A percentile compares a stretch with the other conserved stretches of the same genome.
These are phyloP conservation scores for Cyberlindnera maritima DNA, from an alignment of 805 yeast species.

Conservation along the genomic window DNA sequence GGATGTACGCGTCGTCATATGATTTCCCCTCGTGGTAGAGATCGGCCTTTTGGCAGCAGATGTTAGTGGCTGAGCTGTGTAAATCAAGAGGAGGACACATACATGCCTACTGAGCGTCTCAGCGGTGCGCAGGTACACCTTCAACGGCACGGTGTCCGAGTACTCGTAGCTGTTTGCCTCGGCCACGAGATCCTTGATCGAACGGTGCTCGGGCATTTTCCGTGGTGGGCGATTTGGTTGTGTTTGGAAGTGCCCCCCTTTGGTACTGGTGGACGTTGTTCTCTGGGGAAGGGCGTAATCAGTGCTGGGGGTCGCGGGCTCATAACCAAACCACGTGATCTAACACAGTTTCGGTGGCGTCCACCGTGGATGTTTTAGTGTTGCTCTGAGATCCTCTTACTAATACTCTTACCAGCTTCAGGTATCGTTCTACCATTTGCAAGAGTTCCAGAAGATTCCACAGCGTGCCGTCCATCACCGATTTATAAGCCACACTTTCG, in stretches of 20 bases:
- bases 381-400: too few relatives aligned
- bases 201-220: constrained; percentile 4
- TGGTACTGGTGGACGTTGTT: not conserved
- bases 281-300: not conserved
- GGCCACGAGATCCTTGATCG: constrained; percentile 35
- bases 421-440: too few relatives aligned
- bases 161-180: constrained; percentile 55
- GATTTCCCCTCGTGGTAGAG: constrained; percentile 42
- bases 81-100: constrained; percentile 7
- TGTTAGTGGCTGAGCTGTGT: constrained; percentile 4
- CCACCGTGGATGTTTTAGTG: too few relatives aligned
- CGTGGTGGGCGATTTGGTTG: not conserved
- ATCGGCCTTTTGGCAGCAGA: constrained; percentile 34
- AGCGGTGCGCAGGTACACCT: constrained; percentile 55
- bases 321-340: not conserved
- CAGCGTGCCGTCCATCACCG: too few relatives aligned
- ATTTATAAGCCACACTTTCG: too few relatives aligned
- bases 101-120: constrained; percentile 44
- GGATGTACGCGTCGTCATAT: constrained; percentile 48
- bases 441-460: too few relatives aligned
- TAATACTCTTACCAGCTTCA: too few relatives aligned
- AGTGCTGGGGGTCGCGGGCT: not conserved
- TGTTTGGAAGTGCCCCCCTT: not conserved
- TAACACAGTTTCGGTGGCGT: too few relatives aligned
- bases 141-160: constrained; percentile 47